Evolutionary conservation across 2,329 filamentous ascomycete species (phyloP).

Genomic region (Aspergillus novoparasiticus): DNA sequence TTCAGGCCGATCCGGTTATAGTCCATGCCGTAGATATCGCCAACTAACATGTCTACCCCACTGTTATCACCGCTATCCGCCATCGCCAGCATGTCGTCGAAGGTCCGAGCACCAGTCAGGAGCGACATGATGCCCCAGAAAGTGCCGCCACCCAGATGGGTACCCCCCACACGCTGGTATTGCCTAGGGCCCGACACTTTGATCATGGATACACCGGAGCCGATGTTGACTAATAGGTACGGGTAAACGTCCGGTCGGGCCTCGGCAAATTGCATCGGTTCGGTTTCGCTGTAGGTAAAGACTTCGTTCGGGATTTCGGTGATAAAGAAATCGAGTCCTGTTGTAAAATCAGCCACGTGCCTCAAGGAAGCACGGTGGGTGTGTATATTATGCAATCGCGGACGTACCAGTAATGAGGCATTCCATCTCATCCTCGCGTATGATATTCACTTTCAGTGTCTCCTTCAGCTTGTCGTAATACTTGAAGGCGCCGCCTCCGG

Average conservation of each 20-base stretch:
- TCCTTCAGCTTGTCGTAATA: constrained; percentile 91
- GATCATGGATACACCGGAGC: constrained; percentile 94
- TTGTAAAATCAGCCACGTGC: constrained; percentile 7
- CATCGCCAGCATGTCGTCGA: constrained; percentile 95
- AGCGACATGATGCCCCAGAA: constrained; percentile 93
- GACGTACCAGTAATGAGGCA: constrained; percentile 85
- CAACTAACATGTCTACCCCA: constrained; percentile 93
- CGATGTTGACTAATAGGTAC: constrained; percentile 97
- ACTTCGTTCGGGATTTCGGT: constrained; percentile 96
- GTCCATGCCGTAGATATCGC: constrained; percentile 95
- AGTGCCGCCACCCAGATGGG: constrained; percentile 92
- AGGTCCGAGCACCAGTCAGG: constrained; percentile 89
- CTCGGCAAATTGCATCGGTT: constrained; percentile 86
- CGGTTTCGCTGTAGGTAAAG: constrained; percentile 89
- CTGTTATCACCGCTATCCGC: constrained; percentile 90
- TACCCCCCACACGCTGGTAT: constrained; percentile 90
- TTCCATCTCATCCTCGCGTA: constrained; percentile 97
- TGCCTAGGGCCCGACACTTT: constrained; percentile 89
- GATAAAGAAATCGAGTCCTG: constrained; percentile 97
- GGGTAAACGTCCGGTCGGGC: constrained; percentile 84
- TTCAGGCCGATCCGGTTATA: constrained; percentile 97
- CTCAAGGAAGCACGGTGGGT: background rate
- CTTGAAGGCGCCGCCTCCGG: constrained; percentile 93
- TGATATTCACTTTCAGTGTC: constrained; percentile 80
- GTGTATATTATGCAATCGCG: background rate